phyloP scores from a whole-genome alignment of 1,284 basidiomycete genomes.

The Pseudomicrostroma phylloplanum region DNA sequence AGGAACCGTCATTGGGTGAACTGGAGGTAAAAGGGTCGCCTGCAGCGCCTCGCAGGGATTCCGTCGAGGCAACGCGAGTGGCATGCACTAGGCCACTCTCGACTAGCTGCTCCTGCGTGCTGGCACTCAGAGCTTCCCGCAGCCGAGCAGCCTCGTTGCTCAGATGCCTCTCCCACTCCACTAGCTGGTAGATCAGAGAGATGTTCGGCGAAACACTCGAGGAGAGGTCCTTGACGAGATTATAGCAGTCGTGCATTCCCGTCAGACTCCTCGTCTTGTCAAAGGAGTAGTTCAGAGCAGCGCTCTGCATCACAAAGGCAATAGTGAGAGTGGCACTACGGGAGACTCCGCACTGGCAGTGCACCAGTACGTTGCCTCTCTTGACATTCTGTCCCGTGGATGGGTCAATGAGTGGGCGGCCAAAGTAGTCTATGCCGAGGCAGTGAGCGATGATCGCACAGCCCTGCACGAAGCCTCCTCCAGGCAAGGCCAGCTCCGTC shows the following conservation, averaged over 20 bases:
- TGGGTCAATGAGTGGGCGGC: not conserved
- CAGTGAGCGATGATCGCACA: constrained; percentile 40
- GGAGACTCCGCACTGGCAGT: constrained; percentile 81
- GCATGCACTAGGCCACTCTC: too few relatives aligned
- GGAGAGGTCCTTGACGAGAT: constrained; percentile 59
- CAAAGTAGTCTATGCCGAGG: constrained; percentile 57
- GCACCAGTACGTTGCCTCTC: constrained; percentile 35
- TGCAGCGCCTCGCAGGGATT: not conserved
- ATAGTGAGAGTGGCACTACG: constrained; percentile 87
- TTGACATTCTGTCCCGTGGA: not conserved
- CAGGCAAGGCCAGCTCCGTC: constrained; percentile 28
- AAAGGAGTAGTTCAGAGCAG: constrained; percentile 60
- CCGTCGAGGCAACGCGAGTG: not conserved
- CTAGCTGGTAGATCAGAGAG: constrained; percentile 89
- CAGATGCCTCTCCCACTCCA: constrained; percentile 83
- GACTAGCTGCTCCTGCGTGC: not conserved
- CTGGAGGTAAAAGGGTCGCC: not conserved
- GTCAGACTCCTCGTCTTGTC: constrained; percentile 25
- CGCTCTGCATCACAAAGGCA: constrained; percentile 89
- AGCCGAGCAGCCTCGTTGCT: constrained; percentile 25
- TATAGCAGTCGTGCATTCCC: constrained; percentile 86
- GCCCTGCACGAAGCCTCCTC: constrained; percentile 36
- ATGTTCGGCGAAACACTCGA: constrained; percentile 63
- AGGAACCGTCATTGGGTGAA: not conserved
- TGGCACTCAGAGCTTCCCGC: constrained; percentile 16